phyloP scores from a whole-genome alignment of 1,284 basidiomycete genomes.

The Rhodotorula sp. region DNA sequence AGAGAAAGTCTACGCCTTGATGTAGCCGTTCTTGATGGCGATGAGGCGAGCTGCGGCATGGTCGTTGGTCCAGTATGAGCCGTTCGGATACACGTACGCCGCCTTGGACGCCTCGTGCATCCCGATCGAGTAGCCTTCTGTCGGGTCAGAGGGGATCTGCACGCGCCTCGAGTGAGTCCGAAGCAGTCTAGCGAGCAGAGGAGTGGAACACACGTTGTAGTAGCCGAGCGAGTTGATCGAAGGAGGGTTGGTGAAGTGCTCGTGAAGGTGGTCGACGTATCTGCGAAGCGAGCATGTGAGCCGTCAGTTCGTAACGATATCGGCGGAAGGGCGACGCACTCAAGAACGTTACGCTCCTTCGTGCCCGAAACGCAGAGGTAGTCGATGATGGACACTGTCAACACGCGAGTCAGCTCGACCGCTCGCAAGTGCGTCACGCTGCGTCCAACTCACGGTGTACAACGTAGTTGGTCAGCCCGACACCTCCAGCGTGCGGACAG shows the following conservation, averaged over 20 bases:
- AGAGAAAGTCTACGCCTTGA: neutral
- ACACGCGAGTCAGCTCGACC: neutral
- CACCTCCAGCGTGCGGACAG: conserved; percentile 92
- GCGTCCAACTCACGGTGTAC: conserved; percentile 58
- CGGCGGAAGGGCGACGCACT: conserved; percentile 51
- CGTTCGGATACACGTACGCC: conserved; percentile 52
- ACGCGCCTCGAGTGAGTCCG: neutral
- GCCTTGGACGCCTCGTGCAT: conserved; percentile 53
- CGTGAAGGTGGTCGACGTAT: conserved; percentile 84
- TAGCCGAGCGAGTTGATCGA: conserved; percentile 80
- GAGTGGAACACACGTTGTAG: conserved; percentile 63
- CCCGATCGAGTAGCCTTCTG: conserved; percentile 48
- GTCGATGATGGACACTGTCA: conserved; percentile 67
- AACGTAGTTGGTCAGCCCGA: conserved; percentile 91
- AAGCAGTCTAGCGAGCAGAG: neutral
- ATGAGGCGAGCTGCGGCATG: neutral
- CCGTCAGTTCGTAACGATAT: neutral
- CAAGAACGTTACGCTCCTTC: conserved; percentile 91
- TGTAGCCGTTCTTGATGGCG: conserved; percentile 2
- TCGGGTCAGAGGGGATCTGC: conserved; percentile 32
- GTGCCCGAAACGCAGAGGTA: conserved; percentile 86
- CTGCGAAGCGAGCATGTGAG: conserved; percentile 44
- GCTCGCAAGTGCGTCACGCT: neutral
- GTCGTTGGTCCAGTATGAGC: conserved; percentile 51
- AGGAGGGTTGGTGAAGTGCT: conserved; percentile 85